Evolutionary conservation across 768 basidiomycete genomes (phyloP).

Genomic region (Botryobasidium botryosum): DNA sequence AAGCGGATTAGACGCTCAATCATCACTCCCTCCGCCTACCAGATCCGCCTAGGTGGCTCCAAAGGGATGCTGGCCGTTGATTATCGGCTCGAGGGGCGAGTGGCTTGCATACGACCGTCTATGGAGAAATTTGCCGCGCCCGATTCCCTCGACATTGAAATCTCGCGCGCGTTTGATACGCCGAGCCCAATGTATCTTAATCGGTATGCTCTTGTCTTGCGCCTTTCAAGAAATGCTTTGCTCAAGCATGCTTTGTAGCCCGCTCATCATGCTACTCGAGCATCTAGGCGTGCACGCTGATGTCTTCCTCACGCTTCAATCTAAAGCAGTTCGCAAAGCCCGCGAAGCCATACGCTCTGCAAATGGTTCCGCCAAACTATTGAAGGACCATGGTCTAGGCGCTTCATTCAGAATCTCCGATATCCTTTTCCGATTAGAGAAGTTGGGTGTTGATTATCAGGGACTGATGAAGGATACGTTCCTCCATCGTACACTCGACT

Average conservation of each 20-base stretch:
- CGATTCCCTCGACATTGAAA: slow-evolving; percentile 39
- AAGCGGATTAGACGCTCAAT: background rate
- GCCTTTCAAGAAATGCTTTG: no score
- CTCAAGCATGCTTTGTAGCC: slow-evolving; percentile 24
- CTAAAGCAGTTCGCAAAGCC: slow-evolving; percentile 35
- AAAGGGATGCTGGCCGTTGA: slow-evolving; percentile 72
- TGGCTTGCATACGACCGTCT: slow-evolving; percentile 48
- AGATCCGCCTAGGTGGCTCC: slow-evolving; percentile 69
- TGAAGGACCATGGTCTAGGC: slow-evolving; percentile 33
- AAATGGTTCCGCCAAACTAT: slow-evolving; percentile 28
- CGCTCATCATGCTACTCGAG: slow-evolving; percentile 64
- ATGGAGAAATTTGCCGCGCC: slow-evolving; percentile 61
- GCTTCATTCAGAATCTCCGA: slow-evolving; percentile 31
- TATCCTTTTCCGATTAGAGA: slow-evolving; percentile 33
- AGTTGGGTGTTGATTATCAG: slow-evolving; percentile 29
- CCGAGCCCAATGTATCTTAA: slow-evolving; percentile 57
- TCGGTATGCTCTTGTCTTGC: slow-evolving; percentile 30
- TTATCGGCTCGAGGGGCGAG: slow-evolving; percentile 24
- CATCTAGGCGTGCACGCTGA: slow-evolving; percentile 45
- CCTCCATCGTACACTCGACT: slow-evolving; percentile 36
- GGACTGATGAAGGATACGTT: slow-evolving; percentile 24
- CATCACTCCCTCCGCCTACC: slow-evolving; percentile 30
- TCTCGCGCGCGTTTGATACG: slow-evolving; percentile 41
- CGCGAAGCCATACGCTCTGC: slow-evolving; percentile 44
- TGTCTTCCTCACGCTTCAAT: slow-evolving; percentile 45